Conservation (phyloP, 2,329 filamentous ascomycete species). For the Xylariaceae sp. region DNA sequence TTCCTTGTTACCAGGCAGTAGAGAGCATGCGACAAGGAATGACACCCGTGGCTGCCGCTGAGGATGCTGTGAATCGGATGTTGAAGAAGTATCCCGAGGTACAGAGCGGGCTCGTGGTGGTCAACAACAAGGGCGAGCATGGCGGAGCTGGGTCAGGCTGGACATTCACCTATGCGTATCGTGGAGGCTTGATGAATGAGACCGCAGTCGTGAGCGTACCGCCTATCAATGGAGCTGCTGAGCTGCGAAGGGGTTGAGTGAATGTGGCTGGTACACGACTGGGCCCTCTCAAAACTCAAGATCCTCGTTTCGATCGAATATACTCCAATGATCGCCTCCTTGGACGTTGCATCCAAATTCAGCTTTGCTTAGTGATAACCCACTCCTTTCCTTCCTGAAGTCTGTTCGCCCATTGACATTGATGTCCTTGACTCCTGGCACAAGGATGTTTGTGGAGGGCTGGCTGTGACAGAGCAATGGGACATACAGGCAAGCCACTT, state of each 20-base stretch:
- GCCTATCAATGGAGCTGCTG: conserved; percentile 16
- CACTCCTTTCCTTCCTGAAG: too few species aligned
- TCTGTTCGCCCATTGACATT: too few species aligned
- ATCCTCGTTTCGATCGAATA: too few species aligned
- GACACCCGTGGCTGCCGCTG: conserved; percentile 42
- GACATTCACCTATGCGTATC: conserved; percentile 50
- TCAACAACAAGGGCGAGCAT: conserved; percentile 43
- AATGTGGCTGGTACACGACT: too few species aligned
- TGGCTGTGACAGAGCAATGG: too few species aligned
- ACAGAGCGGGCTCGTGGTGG: conserved; percentile 46
- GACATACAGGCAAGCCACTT: too few species aligned
- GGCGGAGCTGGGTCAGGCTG: conserved; percentile 49
- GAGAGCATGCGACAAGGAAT: conserved; percentile 48
- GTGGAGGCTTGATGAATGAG: conserved; percentile 42
- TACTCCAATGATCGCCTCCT: too few species aligned
- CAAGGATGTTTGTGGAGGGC: too few species aligned
- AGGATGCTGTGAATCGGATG: conserved; percentile 48
- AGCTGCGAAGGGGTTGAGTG: not conserved
- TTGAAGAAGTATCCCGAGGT: conserved; percentile 41
- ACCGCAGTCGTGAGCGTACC: conserved; percentile 41
- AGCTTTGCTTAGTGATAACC: too few species aligned
- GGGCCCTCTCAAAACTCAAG: too few species aligned
- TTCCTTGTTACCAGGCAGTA: conserved; percentile 55
- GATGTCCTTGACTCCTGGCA: too few species aligned
- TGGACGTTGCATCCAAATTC: too few species aligned